phyloP scores from a whole-genome alignment of 768 basidiomycete genomes.

The Lyophyllum semitale region DNA sequence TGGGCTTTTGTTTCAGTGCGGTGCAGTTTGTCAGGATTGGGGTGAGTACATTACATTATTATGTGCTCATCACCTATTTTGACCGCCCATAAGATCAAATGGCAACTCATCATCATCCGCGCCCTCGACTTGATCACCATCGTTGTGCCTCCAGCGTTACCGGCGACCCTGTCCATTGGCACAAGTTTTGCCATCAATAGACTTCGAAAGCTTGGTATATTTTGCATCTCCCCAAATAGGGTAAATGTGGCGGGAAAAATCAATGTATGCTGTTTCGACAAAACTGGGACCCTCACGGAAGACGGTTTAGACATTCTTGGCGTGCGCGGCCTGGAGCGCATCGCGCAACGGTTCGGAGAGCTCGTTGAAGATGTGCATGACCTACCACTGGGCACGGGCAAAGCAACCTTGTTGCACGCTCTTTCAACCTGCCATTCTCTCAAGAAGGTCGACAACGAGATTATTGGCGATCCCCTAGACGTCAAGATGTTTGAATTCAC shows the following conservation, averaged over 20 bases:
- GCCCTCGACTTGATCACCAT: constrained; percentile 96
- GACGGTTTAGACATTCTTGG: constrained; percentile 98
- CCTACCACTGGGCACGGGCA: constrained; percentile 69
- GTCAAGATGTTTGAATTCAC: constrained; percentile 99
- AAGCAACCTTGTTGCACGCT: constrained; percentile 87
- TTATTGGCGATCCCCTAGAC: constrained; percentile 96
- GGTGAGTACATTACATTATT: constrained; percentile 44
- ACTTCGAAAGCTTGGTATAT: constrained; percentile 84
- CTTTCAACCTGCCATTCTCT: constrained; percentile 96
- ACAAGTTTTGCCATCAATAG: constrained; percentile 93
- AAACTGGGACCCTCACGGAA: constrained; percentile 97
- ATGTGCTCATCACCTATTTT: not conserved
- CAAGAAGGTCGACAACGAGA: constrained; percentile 82
- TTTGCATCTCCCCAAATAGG: constrained; percentile 94
- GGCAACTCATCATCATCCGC: constrained; percentile 89
- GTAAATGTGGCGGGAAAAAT: constrained; percentile 96
- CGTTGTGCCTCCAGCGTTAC: constrained; percentile 95
- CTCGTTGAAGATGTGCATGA: constrained; percentile 86
- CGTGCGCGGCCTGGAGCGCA: constrained; percentile 81
- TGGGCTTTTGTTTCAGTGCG: constrained; percentile 91
- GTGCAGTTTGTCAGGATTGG: constrained; percentile 90
- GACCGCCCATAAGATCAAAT: constrained; percentile 59
- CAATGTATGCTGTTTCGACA: constrained; percentile 98
- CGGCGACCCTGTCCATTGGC: constrained; percentile 95
- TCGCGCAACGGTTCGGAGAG: constrained; percentile 82